Evolutionary conservation across 2,329 filamentous ascomycete genomes (phyloP), one percentile per base, ranked within the genome.

Genomic region (Thielaviopsis ethacetica): DNA sequence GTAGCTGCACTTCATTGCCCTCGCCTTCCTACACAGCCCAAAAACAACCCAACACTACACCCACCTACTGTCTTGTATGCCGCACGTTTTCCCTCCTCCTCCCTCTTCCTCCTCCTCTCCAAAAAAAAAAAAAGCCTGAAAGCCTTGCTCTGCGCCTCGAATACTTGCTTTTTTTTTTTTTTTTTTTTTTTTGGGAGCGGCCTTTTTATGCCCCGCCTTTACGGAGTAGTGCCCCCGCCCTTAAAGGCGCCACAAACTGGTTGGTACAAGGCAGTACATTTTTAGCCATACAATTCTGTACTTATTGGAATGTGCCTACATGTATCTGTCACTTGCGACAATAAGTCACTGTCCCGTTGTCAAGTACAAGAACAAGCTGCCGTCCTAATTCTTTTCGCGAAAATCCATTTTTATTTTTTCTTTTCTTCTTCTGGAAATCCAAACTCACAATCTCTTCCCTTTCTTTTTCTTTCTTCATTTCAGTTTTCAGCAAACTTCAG

Each of bases 401-500:
- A 49, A 50, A 27, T 24, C 5, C 22, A 27, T 26, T 41, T 22
- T 19, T 13, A 10, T 41, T 26, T 34, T 22, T 52, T 44, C 22
- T 13, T 38, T 38, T 38, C 9, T 41, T 27, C 30, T 30, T 50
- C 38, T 49, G 17, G n/a, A 26, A 50, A 34, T 44, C 44, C 27
- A 54, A 34, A 13, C 44, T 44, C 30, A 38, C 22, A n/a, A 51
- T 26, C 59, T 58, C 7, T 27, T 56, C 22, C 59, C 44, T 59
- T 54, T 26, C 59, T 58, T 13, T 27, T 56, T 21, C 59, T 49
- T 59, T 54, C 59, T 60, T 60, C 41, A 22, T 38, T 53, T 34
- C 19, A 7, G 30, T 57, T 55, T 53, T 58, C 52, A 49, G 13
- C 53, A 34, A 57, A 59, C 41, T 60, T 62, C 59, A 63, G 63